These are phyloP conservation scores for Dendryphion nanum DNA, from an alignment of 2,329 filamentous ascomycete genomes.

Conservation along the genomic window DNA sequence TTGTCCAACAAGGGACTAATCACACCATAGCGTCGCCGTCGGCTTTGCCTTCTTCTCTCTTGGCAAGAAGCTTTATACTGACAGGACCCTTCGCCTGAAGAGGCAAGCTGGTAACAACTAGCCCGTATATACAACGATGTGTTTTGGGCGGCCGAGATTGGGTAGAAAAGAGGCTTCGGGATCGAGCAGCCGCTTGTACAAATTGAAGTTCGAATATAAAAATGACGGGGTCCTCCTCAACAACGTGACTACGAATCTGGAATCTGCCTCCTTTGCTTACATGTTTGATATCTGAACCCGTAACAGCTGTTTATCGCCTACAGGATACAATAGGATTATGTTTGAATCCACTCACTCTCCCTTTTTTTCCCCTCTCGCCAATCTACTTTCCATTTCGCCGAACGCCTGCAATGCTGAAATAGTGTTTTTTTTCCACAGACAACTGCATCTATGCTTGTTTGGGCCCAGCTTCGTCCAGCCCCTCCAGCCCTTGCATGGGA, in stretches of 20 bases:
- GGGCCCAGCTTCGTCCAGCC: conserved; percentile 89
- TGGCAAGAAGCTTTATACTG: conserved; percentile 75
- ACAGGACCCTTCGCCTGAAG: conserved; percentile 88
- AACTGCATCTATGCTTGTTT: conserved; percentile 74
- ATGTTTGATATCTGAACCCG: too few relatives aligned
- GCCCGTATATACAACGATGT: background rate
- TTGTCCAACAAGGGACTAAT: conserved; percentile 7
- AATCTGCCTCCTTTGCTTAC: too few relatives aligned
- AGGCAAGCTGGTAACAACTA: conserved; percentile 56
- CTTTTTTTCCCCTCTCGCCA: too few relatives aligned
- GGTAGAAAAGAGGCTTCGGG: background rate
- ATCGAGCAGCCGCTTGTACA: background rate
- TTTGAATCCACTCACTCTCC: too few relatives aligned
- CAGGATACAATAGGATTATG: too few relatives aligned
- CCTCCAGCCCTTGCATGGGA: conserved; percentile 94
- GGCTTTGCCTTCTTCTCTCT: conserved; percentile 79
- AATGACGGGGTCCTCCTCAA: too few relatives aligned
- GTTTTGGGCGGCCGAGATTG: conserved; percentile 1
- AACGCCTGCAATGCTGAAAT: too few relatives aligned
- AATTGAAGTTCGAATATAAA: too few relatives aligned
- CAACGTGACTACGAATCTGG: too few relatives aligned
- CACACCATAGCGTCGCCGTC: conserved; percentile 58
- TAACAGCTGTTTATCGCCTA: too few relatives aligned
- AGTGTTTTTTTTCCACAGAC: too few relatives aligned
- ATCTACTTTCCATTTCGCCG: too few relatives aligned